Evolutionary conservation across 495 filamentous ascomycete genomes (phyloP).

Genomic region (Xylaria nigripes): DNA sequence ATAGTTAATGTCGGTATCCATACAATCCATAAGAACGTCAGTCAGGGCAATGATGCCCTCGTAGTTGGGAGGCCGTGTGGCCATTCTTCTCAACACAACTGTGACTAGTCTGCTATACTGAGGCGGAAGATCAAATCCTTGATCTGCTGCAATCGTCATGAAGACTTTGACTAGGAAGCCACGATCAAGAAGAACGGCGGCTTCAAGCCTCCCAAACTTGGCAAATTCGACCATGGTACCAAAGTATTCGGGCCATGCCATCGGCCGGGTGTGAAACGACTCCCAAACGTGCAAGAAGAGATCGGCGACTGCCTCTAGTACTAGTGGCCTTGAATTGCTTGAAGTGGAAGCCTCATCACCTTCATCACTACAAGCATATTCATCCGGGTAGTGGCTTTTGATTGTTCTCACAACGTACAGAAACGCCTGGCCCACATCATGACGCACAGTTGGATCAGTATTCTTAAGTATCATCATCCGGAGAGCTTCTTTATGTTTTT

Average conservation of each 20-base stretch:
- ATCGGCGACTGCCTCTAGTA: conserved; percentile 16
- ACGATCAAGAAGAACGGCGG: conserved; percentile 44
- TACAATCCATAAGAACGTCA: conserved; percentile 39
- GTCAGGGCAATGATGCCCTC: conserved; percentile 47
- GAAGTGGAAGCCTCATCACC: conserved; percentile 13
- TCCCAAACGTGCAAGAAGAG: conserved; percentile 50
- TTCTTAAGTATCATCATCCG: conserved; percentile 62
- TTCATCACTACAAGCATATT: conserved; percentile 31
- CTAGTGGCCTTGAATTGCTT: neutral
- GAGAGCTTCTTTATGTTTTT: conserved; percentile 45
- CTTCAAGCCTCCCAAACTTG: conserved; percentile 46
- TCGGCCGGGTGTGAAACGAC: conserved; percentile 45
- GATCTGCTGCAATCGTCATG: conserved; percentile 56
- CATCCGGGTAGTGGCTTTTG: conserved; percentile 32
- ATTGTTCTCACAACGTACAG: conserved; percentile 46
- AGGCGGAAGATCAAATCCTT: conserved; percentile 29
- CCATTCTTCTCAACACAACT: conserved; percentile 41
- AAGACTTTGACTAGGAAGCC: conserved; percentile 51
- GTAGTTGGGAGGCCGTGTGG: conserved; percentile 44
- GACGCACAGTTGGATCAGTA: conserved; percentile 51
- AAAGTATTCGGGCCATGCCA: conserved; percentile 78
- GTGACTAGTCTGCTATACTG: conserved; percentile 37
- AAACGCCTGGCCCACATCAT: conserved; percentile 48
- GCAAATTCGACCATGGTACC: conserved; percentile 55
- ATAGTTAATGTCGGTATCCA: conserved; percentile 45